Conservation (phyloP, 2,329 filamentous ascomycete species). For the Venturia nashicola region DNA sequence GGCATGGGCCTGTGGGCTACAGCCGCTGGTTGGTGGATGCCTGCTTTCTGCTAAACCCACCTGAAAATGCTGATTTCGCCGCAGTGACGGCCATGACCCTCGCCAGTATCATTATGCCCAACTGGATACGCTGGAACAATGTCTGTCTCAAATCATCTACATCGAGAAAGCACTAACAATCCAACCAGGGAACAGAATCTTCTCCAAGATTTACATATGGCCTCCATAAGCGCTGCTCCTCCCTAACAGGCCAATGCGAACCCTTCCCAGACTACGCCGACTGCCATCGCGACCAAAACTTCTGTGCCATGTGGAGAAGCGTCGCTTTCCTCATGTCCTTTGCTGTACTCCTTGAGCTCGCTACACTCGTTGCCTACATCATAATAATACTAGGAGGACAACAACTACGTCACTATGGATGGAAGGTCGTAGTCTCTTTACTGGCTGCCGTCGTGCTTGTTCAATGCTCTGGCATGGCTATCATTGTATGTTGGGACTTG, state of each 20-base stretch:
- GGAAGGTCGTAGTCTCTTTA: slow-evolving; percentile 61
- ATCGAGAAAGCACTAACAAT: not conserved
- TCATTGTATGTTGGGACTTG: slow-evolving; percentile 53
- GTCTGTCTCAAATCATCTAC: slow-evolving; percentile 12
- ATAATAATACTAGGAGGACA: slow-evolving; percentile 70
- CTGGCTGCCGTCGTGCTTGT: slow-evolving; percentile 53
- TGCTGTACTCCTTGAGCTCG: slow-evolving; percentile 68
- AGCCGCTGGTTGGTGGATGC: not conserved
- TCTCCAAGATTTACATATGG: slow-evolving; percentile 42
- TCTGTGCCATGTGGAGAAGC: slow-evolving; percentile 86
- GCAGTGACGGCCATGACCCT: slow-evolving; percentile 61
- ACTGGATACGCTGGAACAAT: slow-evolving; percentile 58
- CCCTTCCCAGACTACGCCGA: slow-evolving; percentile 56
- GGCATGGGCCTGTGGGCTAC: slow-evolving; percentile 27
- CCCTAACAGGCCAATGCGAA: slow-evolving; percentile 49
- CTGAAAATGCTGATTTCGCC: not conserved
- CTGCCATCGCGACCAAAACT: slow-evolving; percentile 57
- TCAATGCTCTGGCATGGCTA: slow-evolving; percentile 64
- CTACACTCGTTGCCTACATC: slow-evolving; percentile 65
- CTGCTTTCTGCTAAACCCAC: not conserved
- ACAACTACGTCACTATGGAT: slow-evolving; percentile 67
- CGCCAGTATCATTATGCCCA: slow-evolving; percentile 53
- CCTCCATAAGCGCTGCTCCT: slow-evolving; percentile 70
- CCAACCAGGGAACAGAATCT: not conserved
- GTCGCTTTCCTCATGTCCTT: slow-evolving; percentile 83